Percentiles rank a stretch among this genome's conserved stretches.
Conservation (phyloP, 2,329 filamentous ascomycete species). For the Herpotrichia juniperi region DNA sequence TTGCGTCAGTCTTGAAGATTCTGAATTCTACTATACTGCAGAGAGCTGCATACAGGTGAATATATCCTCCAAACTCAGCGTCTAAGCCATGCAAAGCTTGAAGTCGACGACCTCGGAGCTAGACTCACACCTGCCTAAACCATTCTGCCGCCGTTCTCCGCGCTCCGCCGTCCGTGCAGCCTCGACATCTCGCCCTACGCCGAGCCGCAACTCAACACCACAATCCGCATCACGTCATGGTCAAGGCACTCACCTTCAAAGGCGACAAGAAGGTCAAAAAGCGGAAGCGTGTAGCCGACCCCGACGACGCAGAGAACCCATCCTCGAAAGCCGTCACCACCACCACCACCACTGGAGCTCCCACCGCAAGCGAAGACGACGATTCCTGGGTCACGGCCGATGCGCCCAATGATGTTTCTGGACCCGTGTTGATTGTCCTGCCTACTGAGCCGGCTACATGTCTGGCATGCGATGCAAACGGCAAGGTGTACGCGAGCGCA, state of each 20-base stretch:
- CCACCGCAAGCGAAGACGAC: conserved; percentile 61
- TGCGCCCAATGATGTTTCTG: conserved; percentile 72
- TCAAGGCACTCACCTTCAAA: conserved; percentile 93
- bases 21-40: neutral
- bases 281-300: conserved; percentile 72
- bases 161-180: conserved; percentile 19
- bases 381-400: conserved; percentile 94
- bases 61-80: conserved; percentile 22
- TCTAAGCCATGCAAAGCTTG: neutral
- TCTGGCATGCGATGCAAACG: conserved; percentile 83
- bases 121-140: conserved; percentile 35
- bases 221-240: conserved; percentile 59
- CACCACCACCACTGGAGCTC: conserved; percentile 32
- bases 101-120: neutral
- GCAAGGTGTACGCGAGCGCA: conserved; percentile 80
- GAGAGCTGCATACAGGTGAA: conserved; percentile 1
- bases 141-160: conserved; percentile 27
- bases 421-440: conserved; percentile 82
- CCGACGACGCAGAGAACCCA: conserved; percentile 50
- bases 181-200: neutral
- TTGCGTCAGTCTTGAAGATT: conserved; percentile 18
- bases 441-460: conserved; percentile 75
- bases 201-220: neutral
- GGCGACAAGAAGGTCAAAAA: conserved; percentile 96
- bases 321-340: conserved; percentile 43